Conservation (phyloP, 306 rosid species). For the Cicer arietinum region DNA sequence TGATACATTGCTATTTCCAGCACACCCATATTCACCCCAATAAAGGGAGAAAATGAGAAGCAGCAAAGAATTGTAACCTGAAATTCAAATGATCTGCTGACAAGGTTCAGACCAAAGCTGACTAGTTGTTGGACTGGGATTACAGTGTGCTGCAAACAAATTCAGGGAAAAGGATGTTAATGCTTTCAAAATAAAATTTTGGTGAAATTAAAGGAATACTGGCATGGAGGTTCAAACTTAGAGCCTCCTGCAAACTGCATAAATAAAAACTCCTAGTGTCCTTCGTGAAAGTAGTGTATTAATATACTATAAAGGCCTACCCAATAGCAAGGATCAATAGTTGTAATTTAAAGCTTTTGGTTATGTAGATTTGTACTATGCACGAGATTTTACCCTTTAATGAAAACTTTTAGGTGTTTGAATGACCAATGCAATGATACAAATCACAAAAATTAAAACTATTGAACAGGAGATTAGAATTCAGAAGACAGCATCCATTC, state of each 20-base stretch:
- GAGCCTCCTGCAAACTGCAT: not conserved
- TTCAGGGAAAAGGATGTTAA: slow-evolving; percentile 37
- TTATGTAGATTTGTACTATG: not conserved
- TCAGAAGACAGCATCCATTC: too few species aligned
- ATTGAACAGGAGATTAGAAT: too few species aligned
- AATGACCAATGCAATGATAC: too few species aligned
- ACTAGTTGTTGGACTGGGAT: slow-evolving; percentile 89
- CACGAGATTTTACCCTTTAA: too few species aligned
- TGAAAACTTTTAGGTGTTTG: too few species aligned
- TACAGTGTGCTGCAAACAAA: slow-evolving; percentile 80
- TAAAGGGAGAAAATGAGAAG: slow-evolving; percentile 24
- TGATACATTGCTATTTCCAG: not conserved
- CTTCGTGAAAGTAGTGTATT: slow-evolving; percentile 23
- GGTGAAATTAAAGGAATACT: not conserved
- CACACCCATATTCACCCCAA: slow-evolving; percentile 8
- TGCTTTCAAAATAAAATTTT: slow-evolving; percentile 20
- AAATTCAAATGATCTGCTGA: slow-evolving; percentile 91
- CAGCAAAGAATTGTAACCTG: slow-evolving; percentile 60
- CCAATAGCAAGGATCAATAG: slow-evolving; percentile 10
- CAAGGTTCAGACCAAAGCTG: slow-evolving; percentile 89
- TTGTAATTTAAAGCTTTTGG: not conserved
- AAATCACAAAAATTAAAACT: too few species aligned
- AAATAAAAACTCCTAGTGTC: slow-evolving; percentile 10
- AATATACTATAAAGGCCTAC: slow-evolving; percentile 12
- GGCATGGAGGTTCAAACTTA: slow-evolving; percentile 2